Evolutionary conservation across 352 stramenopile genomes (phyloP).

Genomic region (Phytophthora cactorum): DNA sequence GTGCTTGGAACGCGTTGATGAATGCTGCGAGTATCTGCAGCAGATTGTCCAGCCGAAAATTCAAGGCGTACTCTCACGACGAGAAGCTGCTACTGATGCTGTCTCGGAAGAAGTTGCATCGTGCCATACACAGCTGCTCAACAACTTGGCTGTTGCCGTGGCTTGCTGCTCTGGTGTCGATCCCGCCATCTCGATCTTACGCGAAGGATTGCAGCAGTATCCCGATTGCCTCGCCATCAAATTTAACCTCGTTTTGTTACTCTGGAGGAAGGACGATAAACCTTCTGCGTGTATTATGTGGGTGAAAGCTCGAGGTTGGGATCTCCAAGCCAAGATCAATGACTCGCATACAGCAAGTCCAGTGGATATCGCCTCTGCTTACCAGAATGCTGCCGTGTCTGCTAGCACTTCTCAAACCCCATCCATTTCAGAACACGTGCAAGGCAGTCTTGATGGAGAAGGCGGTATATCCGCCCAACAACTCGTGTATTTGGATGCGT

Average conservation of each 20-base stretch:
- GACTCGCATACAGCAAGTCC: constrained; percentile 8
- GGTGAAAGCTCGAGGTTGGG: constrained; percentile 69
- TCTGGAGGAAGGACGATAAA: constrained; percentile 65
- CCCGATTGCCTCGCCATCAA: constrained; percentile 46
- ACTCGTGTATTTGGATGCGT: constrained; percentile 63
- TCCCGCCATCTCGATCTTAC: constrained; percentile 52
- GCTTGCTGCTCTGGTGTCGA: constrained; percentile 50
- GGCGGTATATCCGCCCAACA: constrained; percentile 49
- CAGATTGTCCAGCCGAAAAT: constrained; percentile 40
- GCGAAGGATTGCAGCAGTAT: constrained; percentile 48
- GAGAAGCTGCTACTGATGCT: not conserved
- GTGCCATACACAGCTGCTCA: constrained; percentile 68
- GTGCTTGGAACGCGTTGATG: constrained; percentile 72
- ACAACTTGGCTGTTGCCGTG: constrained; percentile 72
- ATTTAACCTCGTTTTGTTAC: constrained; percentile 82
- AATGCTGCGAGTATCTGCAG: constrained; percentile 56
- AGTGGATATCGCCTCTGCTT: constrained; percentile 18
- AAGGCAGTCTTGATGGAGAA: constrained; percentile 27
- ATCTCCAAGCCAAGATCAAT: constrained; percentile 36
- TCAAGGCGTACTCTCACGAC: constrained; percentile 10
- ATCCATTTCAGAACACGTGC: constrained; percentile 55
- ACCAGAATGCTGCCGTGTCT: constrained; percentile 38
- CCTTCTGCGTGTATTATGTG: constrained; percentile 64
- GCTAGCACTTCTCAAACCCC: constrained; percentile 5
- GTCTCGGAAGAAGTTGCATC: constrained; percentile 34